A percentile compares a stretch with the other conserved stretches of the same genome.
Evolutionary conservation across 148 eudicot genomes (phyloP).

Genomic region (Rhododendron williamsianum): DNA sequence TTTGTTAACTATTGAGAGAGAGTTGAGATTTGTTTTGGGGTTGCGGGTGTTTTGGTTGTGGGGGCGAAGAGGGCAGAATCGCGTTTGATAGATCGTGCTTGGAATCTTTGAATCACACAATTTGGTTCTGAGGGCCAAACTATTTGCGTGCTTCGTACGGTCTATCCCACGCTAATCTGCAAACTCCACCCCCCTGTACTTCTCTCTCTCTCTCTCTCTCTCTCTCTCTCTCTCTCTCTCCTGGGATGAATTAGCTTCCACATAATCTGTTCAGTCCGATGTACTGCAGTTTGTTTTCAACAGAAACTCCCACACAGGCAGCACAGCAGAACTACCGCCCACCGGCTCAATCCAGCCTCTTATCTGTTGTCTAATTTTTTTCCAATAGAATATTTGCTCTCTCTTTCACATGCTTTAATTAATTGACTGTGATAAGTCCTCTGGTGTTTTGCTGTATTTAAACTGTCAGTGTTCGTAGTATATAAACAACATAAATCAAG

Average conservation of each 20-base stretch:
- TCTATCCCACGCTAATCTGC: conserved; percentile 74
- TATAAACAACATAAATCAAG: not conserved
- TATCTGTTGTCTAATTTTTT: not conserved
- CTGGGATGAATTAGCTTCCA: not conserved
- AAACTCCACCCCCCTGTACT: conserved; percentile 16
- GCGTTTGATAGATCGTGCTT: conserved; percentile 75
- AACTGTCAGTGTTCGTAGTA: not conserved
- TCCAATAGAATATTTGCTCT: not conserved
- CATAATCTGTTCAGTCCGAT: conserved; percentile 4
- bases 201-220: not conserved
- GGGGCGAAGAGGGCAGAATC: conserved; percentile 53
- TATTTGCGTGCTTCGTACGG: conserved; percentile 93
- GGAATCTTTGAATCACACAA: conserved; percentile 74
- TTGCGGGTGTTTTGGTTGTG: not conserved
- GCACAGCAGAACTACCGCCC: not conserved
- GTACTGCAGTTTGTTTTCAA: not conserved
- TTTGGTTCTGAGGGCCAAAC: conserved; percentile 18
- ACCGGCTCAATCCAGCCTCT: not conserved
- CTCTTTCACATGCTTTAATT: not conserved
- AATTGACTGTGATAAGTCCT: not conserved
- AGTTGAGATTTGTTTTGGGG: not conserved
- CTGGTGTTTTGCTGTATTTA: conserved; percentile 3
- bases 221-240: not conserved
- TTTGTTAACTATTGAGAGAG: not conserved
- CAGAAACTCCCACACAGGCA: not conserved